Base-by-base conservation (phyloP, 495 filamentous ascomycete species). In the Penicillium ochrochloron region DNA sequence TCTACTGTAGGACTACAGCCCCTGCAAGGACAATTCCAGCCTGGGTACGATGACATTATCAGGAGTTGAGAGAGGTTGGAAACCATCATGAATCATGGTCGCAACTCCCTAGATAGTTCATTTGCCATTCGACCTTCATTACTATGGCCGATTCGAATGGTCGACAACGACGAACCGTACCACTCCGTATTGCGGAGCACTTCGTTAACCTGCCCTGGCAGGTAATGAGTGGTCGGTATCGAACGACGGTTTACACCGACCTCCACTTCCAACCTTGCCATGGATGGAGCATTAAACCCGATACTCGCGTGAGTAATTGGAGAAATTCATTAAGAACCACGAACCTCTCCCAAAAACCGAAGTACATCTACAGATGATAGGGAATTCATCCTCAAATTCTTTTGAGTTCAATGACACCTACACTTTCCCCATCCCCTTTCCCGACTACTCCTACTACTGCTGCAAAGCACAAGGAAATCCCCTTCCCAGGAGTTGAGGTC, bases 1-100 rank as follows among this genome's bases (percentile, higher is more conserved):
- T n/a, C 12, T 56, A n/a, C n/a, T n/a, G n/a, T n/a, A 4, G 25
- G 4, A 27, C 60, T 54, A 44, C 51, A 27, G 39, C 62, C 52
- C 34, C 70, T 73, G 70, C 70, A 73, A 73, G 70, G 70, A 70
- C 62, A 63, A 66, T 59, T 59, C 52, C 61, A 63, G 51, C 27
- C 29, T 61, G 48, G 58, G 50, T 23, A 29, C 5, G 12, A 10
- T 12, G 27, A n/a, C 31, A 17, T 11, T 25, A 50, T 9, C 12
- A 51, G 46, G 9, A 19, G 41, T 50, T 51, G 41, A 42, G 46
- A 53, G 19, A 39, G 61, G 57, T 62, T 70, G 70, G 66, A 70
- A 69, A 67, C 64, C 57, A 37, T 61, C 46, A 58, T 66, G 51
- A 39, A 66, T 14, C 42, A 59, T 23, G 35, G 37, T 19, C 11